Percentiles rank a stretch among this genome's conserved stretches.
Evolutionary conservation across 2,329 filamentous ascomycete genomes (phyloP).

Genomic region (Fusarium sp.): DNA sequence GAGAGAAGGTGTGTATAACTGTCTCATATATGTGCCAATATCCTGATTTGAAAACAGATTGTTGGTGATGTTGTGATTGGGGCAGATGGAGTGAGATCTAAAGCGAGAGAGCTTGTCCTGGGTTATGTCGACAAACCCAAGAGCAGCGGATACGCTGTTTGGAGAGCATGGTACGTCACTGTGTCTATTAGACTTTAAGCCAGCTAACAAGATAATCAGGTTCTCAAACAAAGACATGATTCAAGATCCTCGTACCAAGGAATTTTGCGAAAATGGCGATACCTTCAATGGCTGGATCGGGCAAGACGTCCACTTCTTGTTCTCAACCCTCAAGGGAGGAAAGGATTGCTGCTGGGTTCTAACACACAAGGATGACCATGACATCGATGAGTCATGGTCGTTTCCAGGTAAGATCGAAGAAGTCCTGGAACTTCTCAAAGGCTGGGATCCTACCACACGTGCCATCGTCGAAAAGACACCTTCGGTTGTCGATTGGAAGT

Average conservation of each 20-base stretch:
- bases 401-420: conserved; percentile 36
- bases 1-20: conserved; percentile 2
- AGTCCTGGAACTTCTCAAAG: conserved; percentile 16
- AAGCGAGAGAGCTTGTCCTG: conserved; percentile 36
- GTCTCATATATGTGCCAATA: fast-evolving
- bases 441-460: conserved; percentile 22
- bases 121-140: conserved; percentile 29
- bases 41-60: conserved; percentile 11
- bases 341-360: conserved; percentile 65
- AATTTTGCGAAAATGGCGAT: conserved; percentile 67
- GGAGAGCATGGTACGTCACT: conserved; percentile 62
- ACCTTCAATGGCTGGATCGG: conserved; percentile 67
- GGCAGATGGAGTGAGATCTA: conserved; percentile 35
- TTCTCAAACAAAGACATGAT: conserved; percentile 61
- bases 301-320: conserved; percentile 59
- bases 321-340: conserved; percentile 62
- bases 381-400: conserved; percentile 39
- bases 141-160: conserved; percentile 38
- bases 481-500: conserved; percentile 28
- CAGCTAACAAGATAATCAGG: background rate
- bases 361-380: conserved; percentile 55
- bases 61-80: conserved; percentile 33
- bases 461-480: conserved; percentile 39
- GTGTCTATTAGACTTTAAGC: fast-evolving
- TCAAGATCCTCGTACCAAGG: conserved; percentile 61